Percentiles rank a stretch among this genome's conserved stretches.
Conservation (phyloP, 306 rosid species). For the Pyrus pyrifolia region DNA sequence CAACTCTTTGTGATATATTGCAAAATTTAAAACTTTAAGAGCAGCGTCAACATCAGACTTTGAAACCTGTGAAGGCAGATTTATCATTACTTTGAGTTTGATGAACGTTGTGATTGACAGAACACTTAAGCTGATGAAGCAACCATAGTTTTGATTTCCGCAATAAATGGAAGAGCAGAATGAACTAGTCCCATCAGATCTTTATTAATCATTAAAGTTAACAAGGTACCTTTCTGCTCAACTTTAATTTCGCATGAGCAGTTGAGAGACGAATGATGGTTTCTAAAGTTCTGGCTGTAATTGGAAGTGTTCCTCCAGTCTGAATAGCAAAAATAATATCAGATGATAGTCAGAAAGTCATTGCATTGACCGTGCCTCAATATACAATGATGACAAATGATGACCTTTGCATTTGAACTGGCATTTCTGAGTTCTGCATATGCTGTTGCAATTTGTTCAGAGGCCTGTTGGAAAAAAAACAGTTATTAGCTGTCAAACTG, state of each 20-base stretch:
- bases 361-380: constrained; percentile 2
- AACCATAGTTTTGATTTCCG: background rate
- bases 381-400: constrained; percentile 6
- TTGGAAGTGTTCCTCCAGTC: constrained; percentile 98
- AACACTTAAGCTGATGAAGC: background rate
- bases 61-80: constrained; percentile 47
- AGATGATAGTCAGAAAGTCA: constrained; percentile 6
- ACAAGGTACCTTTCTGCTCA: constrained; percentile 66
- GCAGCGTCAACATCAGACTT: constrained; percentile 95
- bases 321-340: constrained; percentile 31
- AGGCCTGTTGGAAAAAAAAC: constrained; percentile 48
- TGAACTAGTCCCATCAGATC: background rate
- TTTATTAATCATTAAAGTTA: background rate
- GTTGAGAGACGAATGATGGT: constrained; percentile 97
- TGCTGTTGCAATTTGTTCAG: constrained; percentile 83
- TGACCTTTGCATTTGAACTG: constrained; percentile 74
- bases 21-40: constrained; percentile 71
- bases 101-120: background rate
- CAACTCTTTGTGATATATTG: constrained; percentile 89
- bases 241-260: constrained; percentile 92
- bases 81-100: background rate
- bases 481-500: constrained; percentile 1
- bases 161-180: background rate
- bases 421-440: constrained; percentile 93
- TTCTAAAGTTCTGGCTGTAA: constrained; percentile 97